A percentile compares a stretch with the other conserved stretches of the same genome.
These are phyloP conservation scores for Geotrichum citri-aurantii DNA, from an alignment of 1,139 yeast genomes.

Conservation along the genomic window DNA sequence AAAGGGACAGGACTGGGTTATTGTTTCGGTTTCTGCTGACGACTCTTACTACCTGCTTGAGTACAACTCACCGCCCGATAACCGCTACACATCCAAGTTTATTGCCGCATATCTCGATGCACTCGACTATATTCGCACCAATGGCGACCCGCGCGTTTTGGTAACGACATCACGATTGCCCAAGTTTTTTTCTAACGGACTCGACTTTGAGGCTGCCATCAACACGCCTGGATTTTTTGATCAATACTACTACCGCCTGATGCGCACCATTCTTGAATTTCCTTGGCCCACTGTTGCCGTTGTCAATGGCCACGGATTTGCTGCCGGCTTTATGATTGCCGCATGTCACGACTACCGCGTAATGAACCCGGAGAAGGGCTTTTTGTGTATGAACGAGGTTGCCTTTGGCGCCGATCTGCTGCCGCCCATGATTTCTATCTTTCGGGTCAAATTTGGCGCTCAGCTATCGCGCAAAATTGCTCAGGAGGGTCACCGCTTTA, in stretches of 20 bases:
- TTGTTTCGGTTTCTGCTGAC: constrained; percentile 24
- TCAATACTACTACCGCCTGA: constrained; percentile 31
- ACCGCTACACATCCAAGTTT: constrained; percentile 33
- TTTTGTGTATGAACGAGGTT: constrained; percentile 38
- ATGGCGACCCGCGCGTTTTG: constrained; percentile 30
- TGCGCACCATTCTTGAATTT: constrained; percentile 34
- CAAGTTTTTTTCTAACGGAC: constrained; percentile 40
- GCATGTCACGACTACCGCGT: constrained; percentile 38
- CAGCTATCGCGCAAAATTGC: constrained; percentile 30
- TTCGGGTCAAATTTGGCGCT: constrained; percentile 33
- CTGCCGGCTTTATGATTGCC: constrained; percentile 39
- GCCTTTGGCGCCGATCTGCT: constrained; percentile 37
- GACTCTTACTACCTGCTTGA: constrained; percentile 31
- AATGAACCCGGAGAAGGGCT: constrained; percentile 38
- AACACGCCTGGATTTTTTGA: constrained; percentile 34
- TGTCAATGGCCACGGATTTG: constrained; percentile 40
- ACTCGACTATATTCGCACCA: constrained; percentile 29
- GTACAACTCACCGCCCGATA: constrained; percentile 35
- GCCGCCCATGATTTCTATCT: constrained; percentile 35
- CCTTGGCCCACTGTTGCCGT: constrained; percentile 40
- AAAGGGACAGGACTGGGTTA: constrained; percentile 11
- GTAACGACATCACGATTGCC: constrained; percentile 36
- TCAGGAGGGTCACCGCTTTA: constrained; percentile 34
- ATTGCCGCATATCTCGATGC: constrained; percentile 34
- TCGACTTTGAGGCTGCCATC: constrained; percentile 35